These are phyloP conservation scores for Venturia effusa DNA, from an alignment of 2,329 filamentous ascomycete genomes.

Conservation along the genomic window DNA sequence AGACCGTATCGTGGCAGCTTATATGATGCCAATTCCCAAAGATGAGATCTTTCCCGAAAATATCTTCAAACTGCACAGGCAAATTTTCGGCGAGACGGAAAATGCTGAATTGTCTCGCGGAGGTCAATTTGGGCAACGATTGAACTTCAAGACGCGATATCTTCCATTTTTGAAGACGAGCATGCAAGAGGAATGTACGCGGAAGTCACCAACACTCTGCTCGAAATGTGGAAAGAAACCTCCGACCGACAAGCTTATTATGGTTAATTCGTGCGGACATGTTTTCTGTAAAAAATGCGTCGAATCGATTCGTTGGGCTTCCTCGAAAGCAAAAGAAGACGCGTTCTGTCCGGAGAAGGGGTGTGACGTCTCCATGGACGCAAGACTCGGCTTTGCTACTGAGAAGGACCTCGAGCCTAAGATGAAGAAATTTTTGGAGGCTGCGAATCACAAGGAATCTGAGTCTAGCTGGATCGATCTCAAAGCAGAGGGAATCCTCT, in stretches of 20 bases:
- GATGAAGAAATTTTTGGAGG: too few relatives aligned
- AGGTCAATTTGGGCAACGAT: neutral
- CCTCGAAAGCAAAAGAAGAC: too few relatives aligned
- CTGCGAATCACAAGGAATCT: too few relatives aligned
- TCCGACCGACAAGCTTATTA: too few relatives aligned
- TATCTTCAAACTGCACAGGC: neutral
- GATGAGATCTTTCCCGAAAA: neutral
- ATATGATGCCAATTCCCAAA: too few relatives aligned
- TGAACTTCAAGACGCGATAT: too few relatives aligned
- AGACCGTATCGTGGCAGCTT: neutral
- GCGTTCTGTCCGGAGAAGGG: too few relatives aligned
- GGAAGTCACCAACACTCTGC: too few relatives aligned
- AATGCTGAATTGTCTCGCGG: neutral
- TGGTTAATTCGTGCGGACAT: neutral
- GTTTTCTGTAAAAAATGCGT: neutral
- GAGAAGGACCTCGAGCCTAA: neutral
- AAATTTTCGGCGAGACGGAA: neutral
- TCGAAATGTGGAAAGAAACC: too few relatives aligned
- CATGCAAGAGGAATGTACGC: too few relatives aligned
- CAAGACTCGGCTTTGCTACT: neutral
- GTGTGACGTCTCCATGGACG: neutral
- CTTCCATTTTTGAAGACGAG: too few relatives aligned
- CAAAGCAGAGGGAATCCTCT: slow-evolving; percentile 23
- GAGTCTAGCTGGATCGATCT: neutral
- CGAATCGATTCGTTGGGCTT: too few relatives aligned